Evolutionary conservation across 2,329 filamentous ascomycete genomes (phyloP), one percentile per base, ranked within the genome.

Genomic region (Hortaea werneckii): DNA sequence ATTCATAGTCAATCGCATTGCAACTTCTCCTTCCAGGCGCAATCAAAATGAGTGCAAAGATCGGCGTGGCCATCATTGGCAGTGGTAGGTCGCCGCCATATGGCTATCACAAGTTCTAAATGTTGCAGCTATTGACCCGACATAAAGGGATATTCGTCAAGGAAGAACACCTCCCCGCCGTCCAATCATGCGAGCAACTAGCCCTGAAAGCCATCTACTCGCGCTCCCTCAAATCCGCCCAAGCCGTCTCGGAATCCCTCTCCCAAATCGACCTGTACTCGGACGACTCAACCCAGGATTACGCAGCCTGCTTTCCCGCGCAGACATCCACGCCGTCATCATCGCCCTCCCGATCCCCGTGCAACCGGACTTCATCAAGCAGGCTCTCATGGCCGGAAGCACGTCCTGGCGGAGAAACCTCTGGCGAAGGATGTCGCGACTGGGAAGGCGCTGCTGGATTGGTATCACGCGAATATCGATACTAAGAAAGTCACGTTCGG

Each of bases 181-280:
- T 85, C 43, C 66, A 76, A 53, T 71, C 74, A 28, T 70, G 66
- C 44, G 59, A 70, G 6, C 45, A 58, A 34, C 65, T 84, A 8
- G 62, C 65, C 9, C 72, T 86, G 52, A 82, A 79, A 64, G 79
- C 80, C 20, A 70, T 83, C 52, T 86, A 81, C 65, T 83, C 80
- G 3, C 77, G 81, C 43, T 78, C 77, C 8, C 69, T 77, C 42
- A 64, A 68, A 12, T 79, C 79, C 0, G 80, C 79, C n/a, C 58
- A 74, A 51, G 62, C 59, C 10, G 65, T 73, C 3, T 65, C 67
- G 11, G 60, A 64, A 2, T 66, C 71, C 13, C 62, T 69, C 26
- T 41, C 48, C 26, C 13, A 11, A 42, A 61, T 78, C 10, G 75
- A 76, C 27, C 60, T 80, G 45, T 84, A 83, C 68, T 77, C 74